Conservation (phyloP, 192 early-diverging fungal species). For the Obelidium mucronatum region DNA sequence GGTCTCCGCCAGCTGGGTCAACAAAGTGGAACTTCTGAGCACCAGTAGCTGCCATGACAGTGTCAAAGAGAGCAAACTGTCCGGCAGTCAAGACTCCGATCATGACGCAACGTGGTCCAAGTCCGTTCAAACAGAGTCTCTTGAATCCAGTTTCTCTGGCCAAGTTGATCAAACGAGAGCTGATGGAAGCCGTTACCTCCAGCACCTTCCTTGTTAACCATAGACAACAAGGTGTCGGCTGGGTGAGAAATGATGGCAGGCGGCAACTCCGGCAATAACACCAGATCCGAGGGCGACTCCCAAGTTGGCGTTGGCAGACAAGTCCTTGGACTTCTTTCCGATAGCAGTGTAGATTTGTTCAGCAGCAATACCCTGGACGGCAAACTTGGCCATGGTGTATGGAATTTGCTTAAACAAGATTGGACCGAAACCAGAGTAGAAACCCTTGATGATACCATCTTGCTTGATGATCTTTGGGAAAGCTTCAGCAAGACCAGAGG, state of each 20-base stretch:
- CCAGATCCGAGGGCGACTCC: conserved; percentile 79
- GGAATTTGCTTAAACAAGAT: conserved; percentile 81
- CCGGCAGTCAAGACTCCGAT: conserved; percentile 86
- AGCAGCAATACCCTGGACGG: conserved; percentile 65
- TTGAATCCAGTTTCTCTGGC: conserved; percentile 50
- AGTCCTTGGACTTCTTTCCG: conserved; percentile 51
- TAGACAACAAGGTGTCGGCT: conserved; percentile 74
- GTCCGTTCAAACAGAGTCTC: conserved; percentile 75
- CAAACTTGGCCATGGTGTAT: conserved; percentile 85
- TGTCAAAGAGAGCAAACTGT: conserved; percentile 50
- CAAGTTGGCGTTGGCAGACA: conserved; percentile 54
- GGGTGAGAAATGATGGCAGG: conserved; percentile 92
- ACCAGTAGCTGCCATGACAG: conserved; percentile 42
- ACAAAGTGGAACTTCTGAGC: conserved; percentile 50
- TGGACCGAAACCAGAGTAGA: conserved; percentile 81
- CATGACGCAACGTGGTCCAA: conserved; percentile 89
- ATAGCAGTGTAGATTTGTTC: conserved; percentile 58
- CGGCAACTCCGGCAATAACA: conserved; percentile 87
- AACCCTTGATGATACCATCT: conserved; percentile 72
- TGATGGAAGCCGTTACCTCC: conserved; percentile 55
- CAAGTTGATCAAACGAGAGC: conserved; percentile 18
- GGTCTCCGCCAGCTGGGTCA: conserved; percentile 31
- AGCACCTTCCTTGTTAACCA: conserved; percentile 56
- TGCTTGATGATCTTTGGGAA: conserved; percentile 66
- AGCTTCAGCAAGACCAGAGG: conserved; percentile 65